phyloP scores from a whole-genome alignment of 75 land plant genomes.

The Adiantum capillusveneris region DNA sequence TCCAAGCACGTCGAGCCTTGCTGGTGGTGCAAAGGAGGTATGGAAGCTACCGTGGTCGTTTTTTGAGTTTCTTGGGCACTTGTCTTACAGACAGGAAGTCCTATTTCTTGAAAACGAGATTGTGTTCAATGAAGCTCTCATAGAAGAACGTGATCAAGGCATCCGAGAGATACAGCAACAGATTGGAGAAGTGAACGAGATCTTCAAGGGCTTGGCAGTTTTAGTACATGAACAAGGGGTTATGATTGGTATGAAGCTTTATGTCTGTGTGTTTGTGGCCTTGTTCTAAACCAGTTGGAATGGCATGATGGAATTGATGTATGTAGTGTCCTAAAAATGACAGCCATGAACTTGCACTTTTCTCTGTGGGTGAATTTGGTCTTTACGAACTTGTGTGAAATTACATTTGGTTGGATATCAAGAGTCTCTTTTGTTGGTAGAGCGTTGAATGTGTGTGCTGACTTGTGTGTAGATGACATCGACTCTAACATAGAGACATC shows the following conservation, averaged over 20 bases:
- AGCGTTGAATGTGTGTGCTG: too few relatives aligned
- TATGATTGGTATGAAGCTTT: conserved; percentile 41
- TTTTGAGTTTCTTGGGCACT: too few relatives aligned
- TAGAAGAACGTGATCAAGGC: conserved; percentile 90
- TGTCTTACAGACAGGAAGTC: conserved; percentile 58
- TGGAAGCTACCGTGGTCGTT: too few relatives aligned
- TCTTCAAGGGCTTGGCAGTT: conserved; percentile 85
- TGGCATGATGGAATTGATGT: too few relatives aligned
- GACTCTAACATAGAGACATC: conserved; percentile 32
- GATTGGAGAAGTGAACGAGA: conserved; percentile 83
- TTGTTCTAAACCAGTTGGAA: too few relatives aligned
- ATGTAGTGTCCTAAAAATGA: too few relatives aligned
- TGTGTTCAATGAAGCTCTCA: conserved; percentile 66
- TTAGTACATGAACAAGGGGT: conserved; percentile 80
- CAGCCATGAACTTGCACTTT: too few relatives aligned
- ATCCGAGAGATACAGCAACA: conserved; percentile 84
- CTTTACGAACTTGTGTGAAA: too few relatives aligned
- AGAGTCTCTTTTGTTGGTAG: too few relatives aligned
- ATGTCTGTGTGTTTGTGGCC: not conserved
- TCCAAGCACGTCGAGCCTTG: not conserved
- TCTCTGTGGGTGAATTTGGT: too few relatives aligned
- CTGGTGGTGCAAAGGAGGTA: not conserved
- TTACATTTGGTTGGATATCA: too few relatives aligned
- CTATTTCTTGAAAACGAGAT: conserved; percentile 57
- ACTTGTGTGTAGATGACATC: conserved; percentile 31